Percentiles rank a stretch among this genome's conserved stretches.
Conservation (phyloP, 2,329 filamentous ascomycete species). For the Parastagonospora nodorum region DNA sequence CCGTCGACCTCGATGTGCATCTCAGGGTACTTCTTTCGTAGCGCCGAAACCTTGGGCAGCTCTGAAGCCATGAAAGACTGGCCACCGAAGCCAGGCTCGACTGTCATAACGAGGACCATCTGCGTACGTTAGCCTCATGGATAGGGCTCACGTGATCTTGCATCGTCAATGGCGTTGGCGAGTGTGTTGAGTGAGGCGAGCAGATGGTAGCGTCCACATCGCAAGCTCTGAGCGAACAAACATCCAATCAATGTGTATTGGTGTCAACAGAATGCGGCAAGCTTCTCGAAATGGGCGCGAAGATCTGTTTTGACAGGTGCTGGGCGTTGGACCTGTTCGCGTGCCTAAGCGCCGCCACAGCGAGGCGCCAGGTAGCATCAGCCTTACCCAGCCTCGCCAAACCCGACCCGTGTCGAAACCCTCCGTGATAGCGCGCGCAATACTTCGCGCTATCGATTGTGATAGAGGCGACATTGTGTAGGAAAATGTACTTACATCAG, state of each 20-base stretch:
- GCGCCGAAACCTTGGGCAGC: slow-evolving; percentile 86
- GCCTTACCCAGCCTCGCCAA: slow-evolving; percentile 23
- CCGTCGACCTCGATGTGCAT: slow-evolving; percentile 98
- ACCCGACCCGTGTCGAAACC: slow-evolving; percentile 13
- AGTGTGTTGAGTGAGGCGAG: slow-evolving; percentile 13
- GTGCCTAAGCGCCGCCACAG: slow-evolving; percentile 41
- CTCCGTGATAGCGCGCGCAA: slow-evolving; percentile 17
- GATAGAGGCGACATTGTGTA: not conserved
- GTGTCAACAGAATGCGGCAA: slow-evolving; percentile 11
- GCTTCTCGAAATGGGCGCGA: slow-evolving; percentile 22
- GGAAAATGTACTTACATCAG: slow-evolving; percentile 72
- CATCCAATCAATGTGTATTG: slow-evolving; percentile 12
- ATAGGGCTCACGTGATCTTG: not conserved
- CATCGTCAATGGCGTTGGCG: slow-evolving; percentile 16
- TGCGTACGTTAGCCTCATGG: slow-evolving; percentile 47
- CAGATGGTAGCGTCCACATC: slow-evolving; percentile 11
- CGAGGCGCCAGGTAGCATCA: slow-evolving; percentile 31
- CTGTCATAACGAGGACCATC: slow-evolving; percentile 99
- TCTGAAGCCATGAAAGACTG: slow-evolving; percentile 98
- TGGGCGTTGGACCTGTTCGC: slow-evolving; percentile 14
- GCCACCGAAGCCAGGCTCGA: slow-evolving; percentile 94
- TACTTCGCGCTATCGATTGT: slow-evolving; percentile 19
- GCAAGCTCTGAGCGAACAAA: slow-evolving; percentile 1
- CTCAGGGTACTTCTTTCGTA: slow-evolving; percentile 84
- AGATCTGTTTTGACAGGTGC: slow-evolving; percentile 20